Percentiles rank a stretch among this genome's conserved stretches.
Conservation (phyloP, 2,329 filamentous ascomycete genomes). For the Aspergillus brasiliensis region DNA sequence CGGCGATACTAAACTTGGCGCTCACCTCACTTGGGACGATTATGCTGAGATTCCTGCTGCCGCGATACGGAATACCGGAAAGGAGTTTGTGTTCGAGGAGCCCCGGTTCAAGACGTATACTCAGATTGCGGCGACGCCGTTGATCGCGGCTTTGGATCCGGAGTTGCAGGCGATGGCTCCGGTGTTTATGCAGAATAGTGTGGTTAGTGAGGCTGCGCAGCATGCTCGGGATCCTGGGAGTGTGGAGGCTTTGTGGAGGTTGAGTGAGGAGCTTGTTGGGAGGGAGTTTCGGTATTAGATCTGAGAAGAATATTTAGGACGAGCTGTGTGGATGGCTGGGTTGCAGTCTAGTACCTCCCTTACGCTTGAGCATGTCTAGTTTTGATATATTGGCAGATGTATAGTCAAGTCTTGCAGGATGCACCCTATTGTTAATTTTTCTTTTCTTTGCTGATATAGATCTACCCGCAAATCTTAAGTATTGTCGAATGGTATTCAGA, state of each 20-base stretch:
- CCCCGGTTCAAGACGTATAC: conserved; percentile 1
- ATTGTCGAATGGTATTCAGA: too few species aligned
- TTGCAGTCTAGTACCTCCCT: too few species aligned
- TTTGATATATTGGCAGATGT: too few species aligned
- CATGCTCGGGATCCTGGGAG: conserved; percentile 1
- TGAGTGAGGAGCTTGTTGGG: conserved; percentile 7
- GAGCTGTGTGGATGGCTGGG: too few species aligned
- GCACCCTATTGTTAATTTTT: too few species aligned
- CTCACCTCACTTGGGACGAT: background rate
- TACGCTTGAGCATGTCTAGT: too few species aligned
- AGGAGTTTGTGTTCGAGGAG: conserved; percentile 3
- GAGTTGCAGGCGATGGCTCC: background rate
- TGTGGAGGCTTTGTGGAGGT: conserved; percentile 6
- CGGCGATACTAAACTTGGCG: background rate
- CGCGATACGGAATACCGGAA: background rate
- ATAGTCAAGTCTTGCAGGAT: too few species aligned
- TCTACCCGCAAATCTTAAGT: too few species aligned
- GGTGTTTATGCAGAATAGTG: conserved; percentile 3
- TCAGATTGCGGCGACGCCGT: conserved; percentile 2
- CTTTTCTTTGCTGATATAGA: too few species aligned
- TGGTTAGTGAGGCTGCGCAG: background rate
- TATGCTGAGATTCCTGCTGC: background rate
- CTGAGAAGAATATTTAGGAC: background rate
- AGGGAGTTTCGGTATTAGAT: conserved; percentile 2
- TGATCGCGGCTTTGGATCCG: conserved; percentile 5